phyloP scores from a whole-genome alignment of 768 basidiomycete genomes.

The Macrolepiota fuliginosa region DNA sequence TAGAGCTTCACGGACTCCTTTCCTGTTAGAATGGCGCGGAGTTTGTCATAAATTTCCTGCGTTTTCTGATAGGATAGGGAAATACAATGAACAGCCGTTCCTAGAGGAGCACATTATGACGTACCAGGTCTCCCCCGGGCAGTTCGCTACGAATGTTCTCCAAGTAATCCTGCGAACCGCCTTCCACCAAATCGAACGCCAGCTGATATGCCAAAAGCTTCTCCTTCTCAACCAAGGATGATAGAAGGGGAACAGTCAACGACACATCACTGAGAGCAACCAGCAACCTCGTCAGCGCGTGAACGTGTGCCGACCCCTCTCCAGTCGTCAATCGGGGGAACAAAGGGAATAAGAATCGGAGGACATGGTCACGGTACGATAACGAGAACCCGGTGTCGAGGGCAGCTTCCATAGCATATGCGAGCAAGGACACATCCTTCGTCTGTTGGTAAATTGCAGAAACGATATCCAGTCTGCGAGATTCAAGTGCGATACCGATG shows the following conservation, averaged over 20 bases:
- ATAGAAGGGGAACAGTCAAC: slow-evolving; percentile 71
- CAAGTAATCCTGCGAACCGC: slow-evolving; percentile 90
- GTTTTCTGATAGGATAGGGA: slow-evolving; percentile 41
- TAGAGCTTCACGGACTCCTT: slow-evolving; percentile 91
- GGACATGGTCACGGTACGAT: slow-evolving; percentile 79
- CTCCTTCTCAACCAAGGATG: slow-evolving; percentile 67
- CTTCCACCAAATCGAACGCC: slow-evolving; percentile 93
- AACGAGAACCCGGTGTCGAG: slow-evolving; percentile 89
- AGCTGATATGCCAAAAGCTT: slow-evolving; percentile 88
- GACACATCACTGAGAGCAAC: slow-evolving; percentile 85
- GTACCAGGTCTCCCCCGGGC: slow-evolving; percentile 65
- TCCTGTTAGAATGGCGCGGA: slow-evolving; percentile 83
- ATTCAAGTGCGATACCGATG: slow-evolving; percentile 93
- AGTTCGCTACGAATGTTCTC: slow-evolving; percentile 69
- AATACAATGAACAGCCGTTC: slow-evolving; percentile 8
- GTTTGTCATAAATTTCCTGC: slow-evolving; percentile 64
- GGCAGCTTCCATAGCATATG: slow-evolving; percentile 91
- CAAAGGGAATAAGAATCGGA: slow-evolving; percentile 77
- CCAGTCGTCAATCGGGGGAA: slow-evolving; percentile 77
- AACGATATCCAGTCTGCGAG: slow-evolving; percentile 85
- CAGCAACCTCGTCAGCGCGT: slow-evolving; percentile 83
- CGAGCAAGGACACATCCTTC: slow-evolving; percentile 73
- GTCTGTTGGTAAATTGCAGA: slow-evolving; percentile 71
- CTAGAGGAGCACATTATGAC: slow-evolving; percentile 17
- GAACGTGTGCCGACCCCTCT: slow-evolving; percentile 72